These are phyloP conservation scores for Kurtzmaniella quercitrusa DNA, from an alignment of 1,139 yeast genomes.

Conservation along the genomic window DNA sequence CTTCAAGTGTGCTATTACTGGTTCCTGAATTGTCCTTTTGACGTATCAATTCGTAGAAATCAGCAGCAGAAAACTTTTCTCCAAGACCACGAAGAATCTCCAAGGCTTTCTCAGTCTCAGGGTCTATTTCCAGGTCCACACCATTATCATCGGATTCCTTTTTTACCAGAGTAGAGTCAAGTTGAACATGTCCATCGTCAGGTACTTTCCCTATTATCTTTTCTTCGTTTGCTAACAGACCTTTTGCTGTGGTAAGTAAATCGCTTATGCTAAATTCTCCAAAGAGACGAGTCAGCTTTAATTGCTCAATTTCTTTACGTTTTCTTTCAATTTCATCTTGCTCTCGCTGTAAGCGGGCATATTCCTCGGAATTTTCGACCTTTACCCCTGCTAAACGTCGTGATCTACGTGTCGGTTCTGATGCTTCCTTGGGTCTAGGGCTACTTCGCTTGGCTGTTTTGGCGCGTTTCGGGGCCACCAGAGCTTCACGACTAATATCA, in stretches of 20 bases:
- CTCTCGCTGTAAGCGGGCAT: conserved; percentile 28
- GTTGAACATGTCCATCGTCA: conserved; percentile 20
- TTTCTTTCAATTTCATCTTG: conserved; percentile 32
- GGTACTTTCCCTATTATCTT: conserved; percentile 16
- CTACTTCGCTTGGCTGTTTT: conserved; percentile 16
- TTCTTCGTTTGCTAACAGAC: conserved; percentile 27
- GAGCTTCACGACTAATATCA: conserved; percentile 28
- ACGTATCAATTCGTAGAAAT: conserved; percentile 58
- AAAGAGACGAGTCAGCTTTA: conserved; percentile 51
- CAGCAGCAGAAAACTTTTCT: conserved; percentile 69
- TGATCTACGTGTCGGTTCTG: conserved; percentile 58
- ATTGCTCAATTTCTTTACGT: conserved; percentile 45
- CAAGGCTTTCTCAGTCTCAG: conserved; percentile 19
- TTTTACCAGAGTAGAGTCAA: conserved; percentile 7
- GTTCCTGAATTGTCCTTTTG: conserved; percentile 17
- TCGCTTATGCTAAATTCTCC: conserved; percentile 65
- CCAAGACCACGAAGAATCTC: conserved; percentile 43
- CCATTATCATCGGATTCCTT: not conserved
- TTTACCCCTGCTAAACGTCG: conserved; percentile 63
- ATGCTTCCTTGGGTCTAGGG: conserved; percentile 19
- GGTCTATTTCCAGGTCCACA: conserved; percentile 21
- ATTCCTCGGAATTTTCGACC: conserved; percentile 36
- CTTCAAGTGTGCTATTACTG: conserved; percentile 35
- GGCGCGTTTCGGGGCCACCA: conserved; percentile 20
- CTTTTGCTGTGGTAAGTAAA: conserved; percentile 42